These are phyloP conservation scores for Dillenia turbinata DNA, from an alignment of 164 flowering plant genomes.

Conservation along the genomic window DNA sequence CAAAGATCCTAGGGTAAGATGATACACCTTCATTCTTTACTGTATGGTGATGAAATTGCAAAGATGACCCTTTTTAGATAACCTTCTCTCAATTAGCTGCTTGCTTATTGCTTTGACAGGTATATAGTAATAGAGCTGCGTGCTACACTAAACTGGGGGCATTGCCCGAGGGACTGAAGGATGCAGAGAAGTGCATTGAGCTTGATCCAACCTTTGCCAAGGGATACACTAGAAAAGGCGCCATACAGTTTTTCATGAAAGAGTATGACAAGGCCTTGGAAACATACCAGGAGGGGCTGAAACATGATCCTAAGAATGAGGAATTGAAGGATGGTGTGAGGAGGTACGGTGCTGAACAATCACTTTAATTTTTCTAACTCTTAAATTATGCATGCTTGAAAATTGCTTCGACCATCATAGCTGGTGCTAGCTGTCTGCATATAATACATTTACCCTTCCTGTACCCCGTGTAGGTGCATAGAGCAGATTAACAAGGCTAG, in stretches of 20 bases:
- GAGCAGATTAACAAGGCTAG: conserved; percentile 87
- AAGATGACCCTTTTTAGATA: not conserved
- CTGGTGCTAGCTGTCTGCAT: not conserved
- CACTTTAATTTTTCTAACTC: too few species aligned
- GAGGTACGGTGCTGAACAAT: conserved; percentile 31
- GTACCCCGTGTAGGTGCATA: conserved; percentile 60
- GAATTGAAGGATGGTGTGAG: conserved; percentile 82
- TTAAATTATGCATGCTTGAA: too few species aligned
- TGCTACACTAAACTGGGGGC: conserved; percentile 94
- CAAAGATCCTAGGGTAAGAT: conserved; percentile 64
- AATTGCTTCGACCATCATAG: too few species aligned
- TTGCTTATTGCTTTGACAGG: conserved; percentile 35
- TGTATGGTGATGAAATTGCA: not conserved
- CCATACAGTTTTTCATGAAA: conserved; percentile 93
- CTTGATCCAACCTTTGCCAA: conserved; percentile 91
- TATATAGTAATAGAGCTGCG: conserved; percentile 95
- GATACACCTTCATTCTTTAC: not conserved
- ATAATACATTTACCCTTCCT: not conserved
- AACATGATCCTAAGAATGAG: conserved; percentile 78
- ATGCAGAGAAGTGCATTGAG: conserved; percentile 98
- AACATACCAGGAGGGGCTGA: conserved; percentile 90
- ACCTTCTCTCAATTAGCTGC: not conserved
- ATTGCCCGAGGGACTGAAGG: conserved; percentile 89
- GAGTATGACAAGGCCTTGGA: conserved; percentile 96
- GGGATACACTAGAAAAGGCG: conserved; percentile 93